Conservation (phyloP, 2,329 filamentous ascomycete species). For the Nannizziopsis barbatae region DNA sequence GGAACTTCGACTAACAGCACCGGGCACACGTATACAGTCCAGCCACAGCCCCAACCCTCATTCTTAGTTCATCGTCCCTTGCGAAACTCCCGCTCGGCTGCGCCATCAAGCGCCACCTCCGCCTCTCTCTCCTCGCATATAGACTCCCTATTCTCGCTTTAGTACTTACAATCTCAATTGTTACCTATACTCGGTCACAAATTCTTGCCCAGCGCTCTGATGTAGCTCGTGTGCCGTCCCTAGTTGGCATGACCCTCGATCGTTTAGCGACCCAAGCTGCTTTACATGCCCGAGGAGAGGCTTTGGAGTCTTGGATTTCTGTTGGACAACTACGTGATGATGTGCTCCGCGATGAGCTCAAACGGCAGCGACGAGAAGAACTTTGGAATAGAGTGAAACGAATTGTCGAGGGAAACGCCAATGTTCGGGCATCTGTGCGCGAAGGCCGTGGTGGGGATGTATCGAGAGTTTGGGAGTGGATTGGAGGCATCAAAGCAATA, state of each 20-base stretch:
- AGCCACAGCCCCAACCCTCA: slow-evolving; percentile 46
- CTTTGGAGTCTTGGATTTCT: slow-evolving; percentile 68
- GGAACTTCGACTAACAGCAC: slow-evolving; percentile 66
- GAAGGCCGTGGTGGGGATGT: slow-evolving; percentile 47
- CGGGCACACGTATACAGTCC: slow-evolving; percentile 61
- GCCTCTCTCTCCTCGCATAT: slow-evolving; percentile 41
- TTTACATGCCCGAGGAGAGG: slow-evolving; percentile 55
- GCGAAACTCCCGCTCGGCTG: slow-evolving; percentile 77
- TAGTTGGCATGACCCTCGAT: slow-evolving; percentile 76
- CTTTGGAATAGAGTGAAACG: slow-evolving; percentile 74
- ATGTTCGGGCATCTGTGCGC: slow-evolving; percentile 68
- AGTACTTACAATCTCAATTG: slow-evolving; percentile 35
- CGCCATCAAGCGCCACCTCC: slow-evolving; percentile 37
- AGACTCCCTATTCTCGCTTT: slow-evolving; percentile 41
- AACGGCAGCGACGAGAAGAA: slow-evolving; percentile 59
- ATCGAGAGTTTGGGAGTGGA: slow-evolving; percentile 57
- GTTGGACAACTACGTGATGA: slow-evolving; percentile 86
- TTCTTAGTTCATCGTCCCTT: slow-evolving; percentile 77
- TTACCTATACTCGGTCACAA: slow-evolving; percentile 53
- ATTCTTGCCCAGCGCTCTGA: slow-evolving; percentile 54
- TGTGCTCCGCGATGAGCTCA: slow-evolving; percentile 71
- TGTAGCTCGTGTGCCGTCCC: slow-evolving; percentile 61
- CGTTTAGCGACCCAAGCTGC: slow-evolving; percentile 74
- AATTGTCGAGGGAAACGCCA: slow-evolving; percentile 88
- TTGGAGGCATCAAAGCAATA: slow-evolving; percentile 47